Conservation (phyloP, 371 early-diverging fungal species). For the Saksenaea oblongispora region DNA sequence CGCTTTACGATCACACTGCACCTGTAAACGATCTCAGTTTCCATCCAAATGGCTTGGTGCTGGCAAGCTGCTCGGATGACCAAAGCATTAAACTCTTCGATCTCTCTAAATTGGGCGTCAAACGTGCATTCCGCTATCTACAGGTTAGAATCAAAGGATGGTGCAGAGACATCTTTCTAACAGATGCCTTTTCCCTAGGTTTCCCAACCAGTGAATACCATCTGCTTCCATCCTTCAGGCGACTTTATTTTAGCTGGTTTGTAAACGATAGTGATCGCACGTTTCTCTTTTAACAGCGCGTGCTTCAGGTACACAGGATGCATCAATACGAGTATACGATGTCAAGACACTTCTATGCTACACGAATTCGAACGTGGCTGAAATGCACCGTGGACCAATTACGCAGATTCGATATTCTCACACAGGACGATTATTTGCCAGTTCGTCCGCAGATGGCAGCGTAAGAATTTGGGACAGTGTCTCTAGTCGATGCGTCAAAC, state of each 20-base stretch:
- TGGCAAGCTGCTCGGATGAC: slow-evolving; percentile 90
- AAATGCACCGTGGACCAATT: slow-evolving; percentile 68
- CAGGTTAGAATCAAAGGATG: slow-evolving; percentile 43
- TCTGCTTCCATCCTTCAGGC: slow-evolving; percentile 86
- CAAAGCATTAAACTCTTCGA: slow-evolving; percentile 87
- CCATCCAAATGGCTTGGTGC: slow-evolving; percentile 89
- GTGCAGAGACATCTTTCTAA: background rate
- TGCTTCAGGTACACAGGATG: slow-evolving; percentile 68
- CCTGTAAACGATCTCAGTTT: slow-evolving; percentile 86
- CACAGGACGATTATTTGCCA: slow-evolving; percentile 73
- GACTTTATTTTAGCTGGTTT: slow-evolving; percentile 70
- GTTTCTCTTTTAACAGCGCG: background rate
- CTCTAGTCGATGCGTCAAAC: slow-evolving; percentile 69
- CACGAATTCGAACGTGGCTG: slow-evolving; percentile 51
- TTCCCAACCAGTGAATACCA: slow-evolving; percentile 69
- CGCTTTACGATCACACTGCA: slow-evolving; percentile 84
- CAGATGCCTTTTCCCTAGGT: slow-evolving; percentile 41
- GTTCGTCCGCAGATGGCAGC: slow-evolving; percentile 82
- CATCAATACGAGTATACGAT: slow-evolving; percentile 82
- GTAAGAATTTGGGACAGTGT: slow-evolving; percentile 88
- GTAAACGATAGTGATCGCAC: background rate
- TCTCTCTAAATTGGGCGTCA: slow-evolving; percentile 75
- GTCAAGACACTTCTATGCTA: slow-evolving; percentile 81
- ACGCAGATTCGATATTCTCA: slow-evolving; percentile 75
- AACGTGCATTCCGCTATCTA: slow-evolving; percentile 85